Percentiles rank a stretch among this genome's conserved stretches.
phyloP scores from a whole-genome alignment of 2,329 filamentous ascomycete genomes.

The Annulohypoxylon truncatum region DNA sequence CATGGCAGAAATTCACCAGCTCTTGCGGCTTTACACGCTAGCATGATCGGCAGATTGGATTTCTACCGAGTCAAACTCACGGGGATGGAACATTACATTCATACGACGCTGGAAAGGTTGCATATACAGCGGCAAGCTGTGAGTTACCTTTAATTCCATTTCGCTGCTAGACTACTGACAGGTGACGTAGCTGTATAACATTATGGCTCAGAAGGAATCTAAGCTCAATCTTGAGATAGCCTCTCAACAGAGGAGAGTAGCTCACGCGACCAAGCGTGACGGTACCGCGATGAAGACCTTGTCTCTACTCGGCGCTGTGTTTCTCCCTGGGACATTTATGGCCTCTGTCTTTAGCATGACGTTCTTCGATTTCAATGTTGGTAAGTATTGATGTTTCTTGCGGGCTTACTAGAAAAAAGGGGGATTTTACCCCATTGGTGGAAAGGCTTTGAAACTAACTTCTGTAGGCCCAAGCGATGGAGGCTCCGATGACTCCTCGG shows the following conservation, averaged over 20 bases:
- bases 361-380: constrained; percentile 71
- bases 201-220: constrained; percentile 73
- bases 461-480: constrained; percentile 19
- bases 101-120: constrained; percentile 69
- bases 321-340: constrained; percentile 71
- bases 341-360: constrained; percentile 74
- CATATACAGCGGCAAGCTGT: constrained; percentile 72
- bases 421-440: too few species aligned
- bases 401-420: too few species aligned
- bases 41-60: constrained; percentile 65
- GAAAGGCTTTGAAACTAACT: constrained; percentile 13
- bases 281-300: constrained; percentile 74
- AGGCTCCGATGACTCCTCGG: constrained; percentile 38
- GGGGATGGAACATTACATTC: constrained; percentile 71
- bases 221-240: constrained; percentile 73
- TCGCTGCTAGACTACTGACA: constrained; percentile 21
- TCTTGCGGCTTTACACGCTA: constrained; percentile 57
- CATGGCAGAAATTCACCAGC: constrained; percentile 34
- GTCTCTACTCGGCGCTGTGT: constrained; percentile 71
- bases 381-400: constrained; percentile 46
- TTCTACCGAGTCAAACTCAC: constrained; percentile 71
- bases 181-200: constrained; percentile 68
- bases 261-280: constrained; percentile 70
- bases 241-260: constrained; percentile 68
- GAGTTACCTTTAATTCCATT: constrained; percentile 44